Evolutionary conservation across 2,329 filamentous ascomycete species (phyloP), one percentile per base, ranked within the genome.

Genomic region (Stemphylium vesicarium): DNA sequence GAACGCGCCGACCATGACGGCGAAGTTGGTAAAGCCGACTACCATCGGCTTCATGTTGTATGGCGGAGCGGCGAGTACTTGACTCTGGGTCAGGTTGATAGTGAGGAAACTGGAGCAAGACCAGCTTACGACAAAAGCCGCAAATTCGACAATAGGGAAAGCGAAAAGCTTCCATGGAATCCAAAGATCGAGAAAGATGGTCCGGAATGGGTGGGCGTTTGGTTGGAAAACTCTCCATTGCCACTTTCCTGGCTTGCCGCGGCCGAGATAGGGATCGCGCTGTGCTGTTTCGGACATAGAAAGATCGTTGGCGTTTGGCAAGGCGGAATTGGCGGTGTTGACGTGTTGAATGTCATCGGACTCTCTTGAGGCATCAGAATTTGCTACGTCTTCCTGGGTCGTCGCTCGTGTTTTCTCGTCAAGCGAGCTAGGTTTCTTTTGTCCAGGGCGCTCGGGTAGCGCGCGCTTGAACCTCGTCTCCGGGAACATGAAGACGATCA

Each of bases 61-160:
- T 0, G 84, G 84, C 1, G 83, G 82, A 0, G 77, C 78, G 2
- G 81, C 79, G 53, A 86, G 83, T 11, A 77, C 80, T 68, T 85
- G 82, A 8, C 77, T 79, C 56, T 75, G 82, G 0, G 84, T 87
- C n/a, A 88, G 76, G 70, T 88, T 88, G 64, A 88, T 65, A 2
- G 81, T 82, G 41, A 88, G 74, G 72, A 87, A 86, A 18, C 75
- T 80, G 37, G 79, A 82, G 50, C 83, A 84, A 8, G 78, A 79
- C 83, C 84, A 88, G 20, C 81, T 84, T 6, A 87, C 84, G 22
- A 86, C 80, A 61, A 88, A 88, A 13, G 83, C 80, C 1, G 85
- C 79, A 53, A 86, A 85, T 58, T 87, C 81, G 37, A 88, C 82
- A 53, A 88, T 88, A 0, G 86, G 86, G 69, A 85, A 88, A 0